A percentile compares a stretch with the other conserved stretches of the same genome.
Evolutionary conservation across 345 rosid species (phyloP).

Genomic region (Salix brachista): DNA sequence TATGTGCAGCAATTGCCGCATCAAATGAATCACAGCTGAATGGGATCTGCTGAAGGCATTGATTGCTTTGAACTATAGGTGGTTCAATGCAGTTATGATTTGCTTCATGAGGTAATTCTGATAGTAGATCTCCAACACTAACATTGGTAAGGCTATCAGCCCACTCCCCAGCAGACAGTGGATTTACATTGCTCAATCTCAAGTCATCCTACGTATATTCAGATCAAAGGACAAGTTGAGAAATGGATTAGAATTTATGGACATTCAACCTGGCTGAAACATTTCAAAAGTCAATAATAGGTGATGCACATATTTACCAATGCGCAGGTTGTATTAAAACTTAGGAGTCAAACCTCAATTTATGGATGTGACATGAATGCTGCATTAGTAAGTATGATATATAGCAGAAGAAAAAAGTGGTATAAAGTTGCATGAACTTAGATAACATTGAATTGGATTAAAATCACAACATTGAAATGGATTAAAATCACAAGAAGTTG

Average conservation of each 20-base stretch:
- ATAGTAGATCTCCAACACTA: slow-evolving; percentile 84
- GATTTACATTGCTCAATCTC: slow-evolving; percentile 33
- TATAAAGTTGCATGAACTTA: not conserved
- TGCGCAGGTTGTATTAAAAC: not conserved
- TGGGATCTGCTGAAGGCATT: slow-evolving; percentile 52
- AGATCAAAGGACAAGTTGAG: slow-evolving; percentile 15
- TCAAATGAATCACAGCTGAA: slow-evolving; percentile 95
- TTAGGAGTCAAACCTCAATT: not conserved
- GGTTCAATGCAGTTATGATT: slow-evolving; percentile 37
- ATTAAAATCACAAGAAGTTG: not conserved
- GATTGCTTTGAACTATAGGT: slow-evolving; percentile 40
- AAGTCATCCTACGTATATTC: slow-evolving; percentile 36
- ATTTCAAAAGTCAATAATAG: not conserved
- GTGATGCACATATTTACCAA: not conserved
- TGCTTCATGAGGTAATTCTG: slow-evolving; percentile 55
- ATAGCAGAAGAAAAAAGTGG: not conserved
- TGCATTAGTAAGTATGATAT: not conserved
- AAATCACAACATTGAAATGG: not conserved
- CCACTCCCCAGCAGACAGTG: slow-evolving; percentile 80
- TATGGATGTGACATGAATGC: not conserved
- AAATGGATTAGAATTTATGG: not conserved
- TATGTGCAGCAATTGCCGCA: slow-evolving; percentile 97
- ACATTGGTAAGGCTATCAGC: slow-evolving; percentile 93
- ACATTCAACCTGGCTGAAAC: not conserved
- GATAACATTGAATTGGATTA: not conserved